Evolutionary conservation across 495 filamentous ascomycete species (phyloP), one percentile per base, ranked within the genome.

Genomic region (Penicillium psychrofluorescens): DNA sequence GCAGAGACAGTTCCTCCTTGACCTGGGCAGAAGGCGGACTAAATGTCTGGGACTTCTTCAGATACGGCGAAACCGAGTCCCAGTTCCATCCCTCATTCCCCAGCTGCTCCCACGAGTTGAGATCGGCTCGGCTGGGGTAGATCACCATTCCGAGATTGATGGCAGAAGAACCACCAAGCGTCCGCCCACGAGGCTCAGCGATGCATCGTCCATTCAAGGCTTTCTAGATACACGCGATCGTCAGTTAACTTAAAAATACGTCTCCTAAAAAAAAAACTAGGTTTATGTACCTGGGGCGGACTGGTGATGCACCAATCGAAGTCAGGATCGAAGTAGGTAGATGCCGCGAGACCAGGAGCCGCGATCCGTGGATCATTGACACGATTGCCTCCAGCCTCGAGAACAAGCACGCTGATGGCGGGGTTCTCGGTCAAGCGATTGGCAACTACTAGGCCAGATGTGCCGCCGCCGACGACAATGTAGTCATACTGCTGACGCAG

Each of bases 231-330:
- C 22, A 6, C 22, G 2, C 22, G 22, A 6, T 6, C 2, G 4
- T 22, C 22, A 22, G 4, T 22, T 22, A 4, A 22, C 22, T 22
- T 3, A 6, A 22, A 22, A 22, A 3, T 22, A 22, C 2, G n/a
- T n/a, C 22, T 22, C 22, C 3, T 22, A 22, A 6, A 22, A 6
- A 22, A 22, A 4, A 22, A 22, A 6, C 22, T 4, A 22, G 22
- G 22, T 22, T 6, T 22, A 43, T 27, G 35, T 44, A 72, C 68
- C 56, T 79, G 74, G 15, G 75, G 72, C 2, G 62, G 46, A 10
- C 72, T 73, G 9, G 44, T 55, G 31, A 74, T 70, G 31, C 67
- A 64, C 76, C 76, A 81, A 51, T 77, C 76, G 48, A 69, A 75
- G 8, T 72, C 64, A 1, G 63, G 56, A 22, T 75, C 70, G 16